Percentiles rank a stretch among this genome's conserved stretches.
Evolutionary conservation across 305 asterid genomes (phyloP).

Genomic region (Caryopteris hybrid): DNA sequence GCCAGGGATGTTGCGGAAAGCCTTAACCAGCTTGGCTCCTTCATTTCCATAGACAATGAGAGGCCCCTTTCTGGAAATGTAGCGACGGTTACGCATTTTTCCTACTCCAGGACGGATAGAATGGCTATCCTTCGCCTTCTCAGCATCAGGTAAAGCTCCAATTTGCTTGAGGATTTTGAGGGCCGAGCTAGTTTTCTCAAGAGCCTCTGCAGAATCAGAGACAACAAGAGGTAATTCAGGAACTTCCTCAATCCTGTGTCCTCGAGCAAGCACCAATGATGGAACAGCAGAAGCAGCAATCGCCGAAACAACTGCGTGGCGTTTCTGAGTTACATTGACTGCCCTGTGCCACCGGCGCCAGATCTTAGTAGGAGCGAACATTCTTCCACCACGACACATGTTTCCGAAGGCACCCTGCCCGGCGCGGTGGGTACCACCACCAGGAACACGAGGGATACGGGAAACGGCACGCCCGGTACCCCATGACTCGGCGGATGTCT

Average conservation of each 20-base stretch:
- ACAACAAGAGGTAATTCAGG: conserved; percentile 78
- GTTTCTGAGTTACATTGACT: conserved; percentile 70
- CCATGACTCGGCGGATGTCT: conserved; percentile 95
- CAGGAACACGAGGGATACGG: conserved; percentile 92
- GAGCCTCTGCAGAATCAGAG: conserved; percentile 62
- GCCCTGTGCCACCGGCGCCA: conserved; percentile 80
- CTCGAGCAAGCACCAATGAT: conserved; percentile 68
- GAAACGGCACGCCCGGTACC: conserved; percentile 95
- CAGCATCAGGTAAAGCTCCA: conserved; percentile 73
- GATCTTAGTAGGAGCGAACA: conserved; percentile 84
- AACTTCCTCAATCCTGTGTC: conserved; percentile 66
- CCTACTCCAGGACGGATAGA: conserved; percentile 81
- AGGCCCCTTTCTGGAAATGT: conserved; percentile 71
- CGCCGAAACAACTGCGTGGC: conserved; percentile 73
- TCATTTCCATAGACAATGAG: conserved; percentile 74
- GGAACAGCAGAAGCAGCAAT: conserved; percentile 86
- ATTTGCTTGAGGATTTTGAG: conserved; percentile 56
- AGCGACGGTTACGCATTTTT: conserved; percentile 78
- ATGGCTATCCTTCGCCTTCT: conserved; percentile 74
- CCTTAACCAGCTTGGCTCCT: conserved; percentile 75
- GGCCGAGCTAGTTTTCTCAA: conserved; percentile 76
- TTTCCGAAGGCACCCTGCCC: conserved; percentile 92
- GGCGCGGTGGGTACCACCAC: conserved; percentile 94
- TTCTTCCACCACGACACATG: conserved; percentile 94
- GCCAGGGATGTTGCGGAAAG: conserved; percentile 79